phyloP scores from a whole-genome alignment of 1,284 basidiomycete genomes.

The Austroboletus niveus region DNA sequence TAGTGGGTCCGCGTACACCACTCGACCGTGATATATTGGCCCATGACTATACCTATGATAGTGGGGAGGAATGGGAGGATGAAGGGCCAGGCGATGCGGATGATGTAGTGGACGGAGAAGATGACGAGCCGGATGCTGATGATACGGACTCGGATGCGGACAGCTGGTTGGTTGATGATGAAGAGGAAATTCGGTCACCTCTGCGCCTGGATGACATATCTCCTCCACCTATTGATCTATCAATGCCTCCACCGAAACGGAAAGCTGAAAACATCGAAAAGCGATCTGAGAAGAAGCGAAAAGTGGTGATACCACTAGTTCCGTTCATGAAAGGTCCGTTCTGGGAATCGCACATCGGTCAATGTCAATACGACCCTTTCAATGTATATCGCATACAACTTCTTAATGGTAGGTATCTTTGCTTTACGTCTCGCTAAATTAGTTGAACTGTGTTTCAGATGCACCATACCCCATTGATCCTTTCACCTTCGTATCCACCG shows the following conservation, averaged over 20 bases:
- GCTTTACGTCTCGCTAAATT: background rate
- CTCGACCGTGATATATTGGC: constrained; percentile 66
- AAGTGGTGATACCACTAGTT: constrained; percentile 70
- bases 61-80: constrained; percentile 84
- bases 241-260: constrained; percentile 47
- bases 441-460: constrained; percentile 45
- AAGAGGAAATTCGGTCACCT: constrained; percentile 52
- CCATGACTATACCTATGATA: constrained; percentile 82
- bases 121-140: constrained; percentile 59
- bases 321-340: constrained; percentile 76
- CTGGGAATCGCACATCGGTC: constrained; percentile 66
- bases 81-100: constrained; percentile 71
- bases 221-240: constrained; percentile 38
- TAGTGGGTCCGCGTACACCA: constrained; percentile 73
- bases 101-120: constrained; percentile 67
- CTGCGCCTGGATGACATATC: constrained; percentile 41
- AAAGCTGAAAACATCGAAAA: constrained; percentile 48
- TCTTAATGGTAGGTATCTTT: constrained; percentile 60
- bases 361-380: constrained; percentile 63
- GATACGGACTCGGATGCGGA: constrained; percentile 71
- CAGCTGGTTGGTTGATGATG: constrained; percentile 77
- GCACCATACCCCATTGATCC: constrained; percentile 72
- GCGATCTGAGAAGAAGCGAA: constrained; percentile 62
- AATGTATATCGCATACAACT: constrained; percentile 68
- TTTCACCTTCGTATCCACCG: constrained; percentile 65